Base-by-base conservation (phyloP, 345 rosid genomes). In the Eucalyptus polyanthemos region DNA sequence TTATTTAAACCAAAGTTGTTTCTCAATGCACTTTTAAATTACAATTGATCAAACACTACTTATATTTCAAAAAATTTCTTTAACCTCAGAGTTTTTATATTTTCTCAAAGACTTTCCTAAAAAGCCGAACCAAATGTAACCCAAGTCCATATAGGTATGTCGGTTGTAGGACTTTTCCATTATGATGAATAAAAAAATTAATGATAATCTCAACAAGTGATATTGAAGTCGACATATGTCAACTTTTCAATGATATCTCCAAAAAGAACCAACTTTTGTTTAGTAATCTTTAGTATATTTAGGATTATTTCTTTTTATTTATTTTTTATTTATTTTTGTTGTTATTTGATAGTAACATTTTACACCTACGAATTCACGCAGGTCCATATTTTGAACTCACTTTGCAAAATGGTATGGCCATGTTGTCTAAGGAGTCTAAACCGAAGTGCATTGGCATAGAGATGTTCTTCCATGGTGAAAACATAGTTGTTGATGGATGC, bases 391-490 rank as follows among this genome's bases (percentile, higher is more conserved):
- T 34, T 17, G 44, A 72, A 13, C 42, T 40, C 60, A 91, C 96
- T 94, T 93, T 90, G 91, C 40, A 94, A 93, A 89, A 92, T 89
- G 50, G 89, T 81, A 86, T 91, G 89, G 56, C 94, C 93, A 37
- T 94, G 90, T 50, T 90, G 91, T 90, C 95, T 90, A 50, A 94
- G 92, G 44, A 93, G 92, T 89, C 89, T 93, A 88, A 93, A 94
- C 86, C 90, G 58, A 86, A 93, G 88, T 1, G 96, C 91, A 45
- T 60, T 89, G 13, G 86, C 29, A 58, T 92, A 92, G 31, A 93
- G 93, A 81, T 90, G 86, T 16, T 89, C 88, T 83, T 89, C 76
- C 91, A 6, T 34, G 45, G 44, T 17, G 81, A 72, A 34, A 9
- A 72, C 4, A 14, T 14, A 8, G 0, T 19, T 19, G 45, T 72